Evolutionary conservation across 805 yeast species (phyloP).

Genomic region (Zygosaccharomyces siamensis): DNA sequence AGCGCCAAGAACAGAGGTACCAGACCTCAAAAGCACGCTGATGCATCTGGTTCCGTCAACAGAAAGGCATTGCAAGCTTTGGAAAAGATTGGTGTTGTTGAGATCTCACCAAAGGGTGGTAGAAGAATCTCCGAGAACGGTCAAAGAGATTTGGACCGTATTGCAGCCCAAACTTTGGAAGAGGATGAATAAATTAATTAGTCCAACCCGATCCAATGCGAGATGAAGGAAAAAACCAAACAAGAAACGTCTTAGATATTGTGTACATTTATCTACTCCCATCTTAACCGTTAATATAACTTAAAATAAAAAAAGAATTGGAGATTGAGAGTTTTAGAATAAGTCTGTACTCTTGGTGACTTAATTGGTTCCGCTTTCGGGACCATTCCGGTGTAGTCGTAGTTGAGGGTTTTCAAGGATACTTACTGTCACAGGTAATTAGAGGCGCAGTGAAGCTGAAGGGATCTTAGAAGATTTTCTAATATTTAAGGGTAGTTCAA

Average conservation of each 20-base stretch:
- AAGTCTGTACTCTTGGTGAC: not conserved
- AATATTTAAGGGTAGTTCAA: too few relatives aligned
- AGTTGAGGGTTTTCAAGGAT: too few relatives aligned
- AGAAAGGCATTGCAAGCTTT: conserved; percentile 97
- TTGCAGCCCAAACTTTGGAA: conserved; percentile 98
- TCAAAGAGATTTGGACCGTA: conserved; percentile 99
- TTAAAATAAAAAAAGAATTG: conserved; percentile 1
- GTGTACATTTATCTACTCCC: conserved; percentile 24
- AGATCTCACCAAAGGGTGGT: conserved; percentile 96
- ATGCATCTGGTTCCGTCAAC: conserved; percentile 99
- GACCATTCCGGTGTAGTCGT: too few relatives aligned
- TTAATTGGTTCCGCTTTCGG: too few relatives aligned
- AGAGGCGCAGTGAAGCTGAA: too few relatives aligned
- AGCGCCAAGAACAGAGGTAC: conserved; percentile 98
- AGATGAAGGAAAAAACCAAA: conserved; percentile 9
- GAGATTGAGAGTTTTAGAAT: not conserved
- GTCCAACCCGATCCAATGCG: not conserved
- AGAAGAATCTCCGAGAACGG: conserved; percentile 99
- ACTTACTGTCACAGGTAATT: too few relatives aligned
- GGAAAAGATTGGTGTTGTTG: conserved; percentile 96
- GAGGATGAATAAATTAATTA: conserved; percentile 54
- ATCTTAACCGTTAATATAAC: conserved; percentile 17
- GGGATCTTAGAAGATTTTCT: too few relatives aligned
- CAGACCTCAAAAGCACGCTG: conserved; percentile 97
- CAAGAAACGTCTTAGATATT: conserved; percentile 11